These are phyloP conservation scores for Penstemon newberryi DNA, from an alignment of 257 asterid genomes.

Conservation along the genomic window DNA sequence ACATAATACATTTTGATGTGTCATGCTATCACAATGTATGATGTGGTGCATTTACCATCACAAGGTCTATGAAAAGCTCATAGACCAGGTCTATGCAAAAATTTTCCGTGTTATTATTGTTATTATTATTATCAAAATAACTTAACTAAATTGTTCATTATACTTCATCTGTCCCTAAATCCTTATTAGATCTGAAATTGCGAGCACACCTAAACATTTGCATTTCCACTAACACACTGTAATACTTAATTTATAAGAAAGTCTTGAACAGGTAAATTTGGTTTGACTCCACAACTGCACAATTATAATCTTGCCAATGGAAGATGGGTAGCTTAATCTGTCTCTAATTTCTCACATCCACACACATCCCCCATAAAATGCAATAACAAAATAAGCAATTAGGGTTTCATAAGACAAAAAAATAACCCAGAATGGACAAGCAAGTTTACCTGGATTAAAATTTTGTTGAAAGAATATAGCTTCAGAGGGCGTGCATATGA, in stretches of 20 bases:
- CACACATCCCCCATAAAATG: constrained; percentile 27
- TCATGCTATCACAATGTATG: too few species aligned
- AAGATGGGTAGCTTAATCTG: constrained; percentile 27
- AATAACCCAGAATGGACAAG: neutral
- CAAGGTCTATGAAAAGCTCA: too few species aligned
- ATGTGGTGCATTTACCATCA: too few species aligned
- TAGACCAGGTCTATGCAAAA: too few species aligned
- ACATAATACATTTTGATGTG: too few species aligned
- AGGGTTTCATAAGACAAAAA: constrained; percentile 23
- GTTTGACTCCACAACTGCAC: constrained; percentile 5
- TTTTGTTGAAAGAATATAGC: constrained; percentile 32
- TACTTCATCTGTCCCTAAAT: neutral
- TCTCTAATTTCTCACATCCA: neutral
- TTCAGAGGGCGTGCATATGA: constrained; percentile 23
- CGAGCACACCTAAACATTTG: too few species aligned
- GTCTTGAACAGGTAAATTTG: too few species aligned
- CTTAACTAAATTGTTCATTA: too few species aligned
- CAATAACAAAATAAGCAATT: constrained; percentile 13
- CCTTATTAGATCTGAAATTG: neutral
- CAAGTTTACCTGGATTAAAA: constrained; percentile 45
- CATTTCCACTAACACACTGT: too few species aligned
- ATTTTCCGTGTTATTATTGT: too few species aligned
- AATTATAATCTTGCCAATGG: neutral
- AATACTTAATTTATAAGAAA: neutral
- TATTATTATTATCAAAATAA: too few species aligned